Evolutionary conservation across 805 yeast species (phyloP), one percentile per base, ranked within the genome.

Genomic region (Saccharomyces eubayanus): DNA sequence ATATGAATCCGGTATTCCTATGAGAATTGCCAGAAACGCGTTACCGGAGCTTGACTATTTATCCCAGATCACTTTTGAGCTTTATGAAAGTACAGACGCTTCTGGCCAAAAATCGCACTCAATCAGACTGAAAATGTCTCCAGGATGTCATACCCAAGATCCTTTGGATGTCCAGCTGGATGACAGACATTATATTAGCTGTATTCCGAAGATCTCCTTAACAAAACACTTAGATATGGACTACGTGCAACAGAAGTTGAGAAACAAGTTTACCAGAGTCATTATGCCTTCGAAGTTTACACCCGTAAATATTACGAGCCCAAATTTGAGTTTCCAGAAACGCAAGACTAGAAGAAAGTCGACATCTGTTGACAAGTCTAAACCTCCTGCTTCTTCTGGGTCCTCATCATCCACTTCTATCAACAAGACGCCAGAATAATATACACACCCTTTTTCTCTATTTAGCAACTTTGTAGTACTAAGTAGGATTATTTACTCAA

Each of bases 81-180:
- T 94, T 28, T 94, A 90, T 69, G 98, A 94, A 69, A 79, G 83
- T 46, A 83, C 82, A 30, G 94, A 87, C 59, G 77, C 80, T 36
- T 74, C 78, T 40, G 84, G 85, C 8, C 83, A 82, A 51, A 88
- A 89, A 70, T 85, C 87, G 63, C 96, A 92, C 68, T 86, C 97
- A 5, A 86, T 94, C 53, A 79, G 98, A 64, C 77, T 94, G 56
- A 85, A 92, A n/a, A 77, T 94, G 61, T 87, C 97, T 5, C 98
- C 99, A 1, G 99, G 99, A 21, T 94, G 99, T 71, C 97, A 94
- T 72, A 91, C 98, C 0, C 96, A 90, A 64, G 96, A 92, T 70
- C 99, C 99, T 28, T 77, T 94, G 59, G 99, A 94, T 72, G 96
- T 95, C 48, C 97, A 92, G 70, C 77, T 94, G 48, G 99, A 94